Evolutionary conservation across 2,329 filamentous ascomycete species (phyloP).

Genomic region (Epicoccum sorghinum): DNA sequence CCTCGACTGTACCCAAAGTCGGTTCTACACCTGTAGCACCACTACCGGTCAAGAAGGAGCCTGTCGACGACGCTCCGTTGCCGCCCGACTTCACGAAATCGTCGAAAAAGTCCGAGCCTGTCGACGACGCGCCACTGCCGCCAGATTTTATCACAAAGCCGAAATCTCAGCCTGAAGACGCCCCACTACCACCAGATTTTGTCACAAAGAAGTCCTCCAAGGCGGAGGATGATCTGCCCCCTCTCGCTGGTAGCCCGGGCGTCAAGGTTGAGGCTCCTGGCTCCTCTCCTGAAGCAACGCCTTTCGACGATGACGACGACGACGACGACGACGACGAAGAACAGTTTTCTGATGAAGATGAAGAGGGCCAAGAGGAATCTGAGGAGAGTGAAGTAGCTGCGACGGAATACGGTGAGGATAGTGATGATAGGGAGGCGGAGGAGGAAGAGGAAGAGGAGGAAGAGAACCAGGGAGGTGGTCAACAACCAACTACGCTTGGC

Average conservation of each 20-base stretch:
- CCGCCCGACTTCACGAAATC: slow-evolving; percentile 45
- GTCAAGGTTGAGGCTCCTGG: slow-evolving; percentile 49
- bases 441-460: slow-evolving; percentile 50
- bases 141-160: slow-evolving; percentile 45
- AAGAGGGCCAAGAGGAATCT: slow-evolving; percentile 36
- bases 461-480: not conserved
- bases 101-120: slow-evolving; percentile 32
- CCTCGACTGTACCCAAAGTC: slow-evolving; percentile 60
- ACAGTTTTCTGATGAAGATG: slow-evolving; percentile 48
- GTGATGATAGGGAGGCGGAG: slow-evolving; percentile 55
- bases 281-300: slow-evolving; percentile 35
- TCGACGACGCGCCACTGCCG: slow-evolving; percentile 45
- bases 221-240: slow-evolving; percentile 49
- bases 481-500: slow-evolving; percentile 10
- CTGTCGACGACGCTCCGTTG: slow-evolving; percentile 45
- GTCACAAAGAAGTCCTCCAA: slow-evolving; percentile 39
- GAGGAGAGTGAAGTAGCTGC: slow-evolving; percentile 41
- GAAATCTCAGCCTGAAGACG: slow-evolving; percentile 37
- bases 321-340: slow-evolving; percentile 36
- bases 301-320: slow-evolving; percentile 27
- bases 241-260: slow-evolving; percentile 56
- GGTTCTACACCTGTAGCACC: slow-evolving; percentile 38
- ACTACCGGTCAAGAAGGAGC: slow-evolving; percentile 37
- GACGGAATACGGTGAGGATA: slow-evolving; percentile 28
- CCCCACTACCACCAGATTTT: slow-evolving; percentile 49